These are phyloP conservation scores for Hypoxylon sp. DNA, from an alignment of 2,329 filamentous ascomycete genomes.

Conservation along the genomic window DNA sequence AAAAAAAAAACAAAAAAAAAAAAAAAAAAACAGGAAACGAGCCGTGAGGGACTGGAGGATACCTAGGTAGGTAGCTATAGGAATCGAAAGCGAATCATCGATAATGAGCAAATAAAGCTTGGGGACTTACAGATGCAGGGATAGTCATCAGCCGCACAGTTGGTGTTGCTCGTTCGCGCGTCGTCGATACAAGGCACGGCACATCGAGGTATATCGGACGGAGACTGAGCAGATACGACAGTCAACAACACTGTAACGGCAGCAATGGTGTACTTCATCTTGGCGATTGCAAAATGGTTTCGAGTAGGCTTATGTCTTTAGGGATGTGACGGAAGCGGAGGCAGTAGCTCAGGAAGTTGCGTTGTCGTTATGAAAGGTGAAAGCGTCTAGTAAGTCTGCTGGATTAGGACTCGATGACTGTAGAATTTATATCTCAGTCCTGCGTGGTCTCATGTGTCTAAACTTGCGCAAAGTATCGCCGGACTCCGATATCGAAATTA, in stretches of 20 bases:
- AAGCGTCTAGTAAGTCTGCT: neutral
- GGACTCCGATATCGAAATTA: no score
- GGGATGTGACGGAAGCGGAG: no score
- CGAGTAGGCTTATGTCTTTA: no score
- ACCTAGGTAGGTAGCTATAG: no score
- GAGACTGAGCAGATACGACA: slow-evolving; percentile 41
- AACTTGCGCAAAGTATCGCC: no score
- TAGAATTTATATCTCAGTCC: slow-evolving; percentile 7
- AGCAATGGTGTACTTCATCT: slow-evolving; percentile 46
- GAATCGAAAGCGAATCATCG: neutral
- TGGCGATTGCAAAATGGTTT: slow-evolving; percentile 25
- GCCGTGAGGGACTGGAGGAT: neutral
- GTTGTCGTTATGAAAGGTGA: neutral
- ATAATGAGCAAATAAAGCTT: neutral
- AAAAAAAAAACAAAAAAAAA: no score
- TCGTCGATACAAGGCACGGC: slow-evolving; percentile 43
- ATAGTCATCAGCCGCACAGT: slow-evolving; percentile 41
- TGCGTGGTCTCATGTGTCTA: neutral
- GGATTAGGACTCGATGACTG: neutral
- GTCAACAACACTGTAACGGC: slow-evolving; percentile 40
- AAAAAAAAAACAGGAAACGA: neutral
- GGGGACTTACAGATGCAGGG: slow-evolving; percentile 44
- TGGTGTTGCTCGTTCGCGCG: slow-evolving; percentile 35
- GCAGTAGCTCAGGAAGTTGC: neutral
- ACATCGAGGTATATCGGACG: slow-evolving; percentile 43